Conservation (phyloP, 768 basidiomycete species). For the Boletellus emodensis region DNA sequence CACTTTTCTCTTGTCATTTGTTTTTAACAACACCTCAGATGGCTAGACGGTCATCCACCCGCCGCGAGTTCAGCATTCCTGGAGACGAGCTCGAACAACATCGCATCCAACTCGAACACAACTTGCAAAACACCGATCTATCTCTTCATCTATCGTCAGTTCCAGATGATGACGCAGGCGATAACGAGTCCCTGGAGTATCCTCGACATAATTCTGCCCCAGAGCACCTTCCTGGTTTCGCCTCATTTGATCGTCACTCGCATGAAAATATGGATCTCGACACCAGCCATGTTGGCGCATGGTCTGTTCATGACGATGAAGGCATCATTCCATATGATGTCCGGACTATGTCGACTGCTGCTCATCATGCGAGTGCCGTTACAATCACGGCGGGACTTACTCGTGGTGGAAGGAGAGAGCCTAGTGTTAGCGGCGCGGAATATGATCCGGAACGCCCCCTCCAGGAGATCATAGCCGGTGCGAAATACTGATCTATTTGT, state of each 20-base stretch:
- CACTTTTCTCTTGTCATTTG: slow-evolving; percentile 12
- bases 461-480: slow-evolving; percentile 65
- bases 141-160: slow-evolving; percentile 65
- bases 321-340: slow-evolving; percentile 63
- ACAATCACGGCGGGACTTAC: slow-evolving; percentile 81
- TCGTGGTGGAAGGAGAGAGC: slow-evolving; percentile 46
- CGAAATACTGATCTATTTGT: slow-evolving; percentile 4
- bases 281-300: slow-evolving; percentile 46
- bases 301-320: slow-evolving; percentile 66
- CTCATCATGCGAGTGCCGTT: slow-evolving; percentile 85
- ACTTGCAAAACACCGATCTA: slow-evolving; percentile 68
- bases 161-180: slow-evolving; percentile 38
- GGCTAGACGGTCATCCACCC: slow-evolving; percentile 24
- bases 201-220: slow-evolving; percentile 66
- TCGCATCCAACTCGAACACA: slow-evolving; percentile 75
- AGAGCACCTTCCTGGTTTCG: slow-evolving; percentile 50
- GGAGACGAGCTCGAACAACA: slow-evolving; percentile 74
- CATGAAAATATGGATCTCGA: slow-evolving; percentile 55
- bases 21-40: slow-evolving; percentile 19
- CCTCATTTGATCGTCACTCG: slow-evolving; percentile 58
- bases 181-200: slow-evolving; percentile 59
- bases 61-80: slow-evolving; percentile 50
- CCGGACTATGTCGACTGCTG: slow-evolving; percentile 75
- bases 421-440: slow-evolving; percentile 69
- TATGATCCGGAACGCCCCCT: slow-evolving; percentile 83